Evolutionary conservation across 129 eudicot species (phyloP).

Genomic region (Arctium lappa): DNA sequence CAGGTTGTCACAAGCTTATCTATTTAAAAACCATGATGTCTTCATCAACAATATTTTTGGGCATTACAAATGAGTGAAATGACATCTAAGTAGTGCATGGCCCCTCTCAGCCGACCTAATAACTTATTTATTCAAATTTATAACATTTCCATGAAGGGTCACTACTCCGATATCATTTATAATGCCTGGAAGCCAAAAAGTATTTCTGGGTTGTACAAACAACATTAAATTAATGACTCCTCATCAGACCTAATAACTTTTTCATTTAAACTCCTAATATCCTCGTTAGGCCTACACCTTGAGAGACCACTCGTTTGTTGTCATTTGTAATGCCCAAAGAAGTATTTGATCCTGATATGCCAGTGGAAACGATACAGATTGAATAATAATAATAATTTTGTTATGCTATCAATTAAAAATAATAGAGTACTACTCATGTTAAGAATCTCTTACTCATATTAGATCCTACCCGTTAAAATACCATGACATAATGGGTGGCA

Average conservation of each 20-base stretch:
- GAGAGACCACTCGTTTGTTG: not conserved
- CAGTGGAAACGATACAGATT: not conserved
- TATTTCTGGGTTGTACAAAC: slow-evolving; percentile 7
- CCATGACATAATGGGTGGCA: not conserved
- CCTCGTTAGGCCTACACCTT: too few relatives aligned
- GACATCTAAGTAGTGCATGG: not conserved
- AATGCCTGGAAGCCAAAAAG: not conserved
- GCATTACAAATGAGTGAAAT: not conserved
- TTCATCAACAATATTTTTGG: not conserved
- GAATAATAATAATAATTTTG: not conserved
- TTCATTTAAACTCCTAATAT: not conserved
- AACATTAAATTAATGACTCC: not conserved
- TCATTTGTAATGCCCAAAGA: not conserved
- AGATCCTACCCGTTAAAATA: not conserved
- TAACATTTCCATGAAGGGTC: not conserved
- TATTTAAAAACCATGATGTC: not conserved
- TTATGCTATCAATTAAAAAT: not conserved
- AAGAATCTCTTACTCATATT: not conserved
- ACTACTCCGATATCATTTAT: not conserved
- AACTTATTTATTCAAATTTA: not conserved
- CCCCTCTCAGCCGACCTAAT: not conserved
- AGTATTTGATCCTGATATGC: not conserved
- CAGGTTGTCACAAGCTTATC: not conserved
- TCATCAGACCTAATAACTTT: not conserved
- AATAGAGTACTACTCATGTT: not conserved